Percentiles rank a stretch among this genome's conserved stretches.
Conservation (phyloP, 2,329 filamentous ascomycete species). For the Fusarium tanahbumbuense region DNA sequence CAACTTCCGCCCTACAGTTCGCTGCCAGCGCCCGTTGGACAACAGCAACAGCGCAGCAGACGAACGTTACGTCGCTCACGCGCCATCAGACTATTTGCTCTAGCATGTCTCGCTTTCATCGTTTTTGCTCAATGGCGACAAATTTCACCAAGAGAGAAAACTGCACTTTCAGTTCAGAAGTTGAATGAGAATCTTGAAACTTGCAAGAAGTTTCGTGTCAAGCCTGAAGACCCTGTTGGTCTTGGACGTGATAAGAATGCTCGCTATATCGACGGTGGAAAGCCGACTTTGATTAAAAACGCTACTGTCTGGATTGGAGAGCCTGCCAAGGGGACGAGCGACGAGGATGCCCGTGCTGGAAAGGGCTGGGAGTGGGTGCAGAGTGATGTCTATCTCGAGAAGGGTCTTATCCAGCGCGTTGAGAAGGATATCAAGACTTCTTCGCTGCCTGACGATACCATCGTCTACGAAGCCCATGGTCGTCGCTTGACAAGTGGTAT, state of each 20-base stretch:
- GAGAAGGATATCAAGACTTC: conserved; percentile 55
- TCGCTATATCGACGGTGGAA: conserved; percentile 68
- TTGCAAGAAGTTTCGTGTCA: conserved; percentile 66
- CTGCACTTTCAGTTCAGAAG: conserved; percentile 62
- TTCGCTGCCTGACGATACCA: conserved; percentile 59
- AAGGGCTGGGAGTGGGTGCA: conserved; percentile 70
- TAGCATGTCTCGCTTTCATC: conserved; percentile 63
- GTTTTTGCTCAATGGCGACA: conserved; percentile 63
- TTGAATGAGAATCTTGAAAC: conserved; percentile 65
- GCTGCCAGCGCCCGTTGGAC: conserved; percentile 39
- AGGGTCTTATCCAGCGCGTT: conserved; percentile 70
- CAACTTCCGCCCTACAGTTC: conserved; percentile 59
- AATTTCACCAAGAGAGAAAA: conserved; percentile 46
- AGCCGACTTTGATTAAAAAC: conserved; percentile 72
- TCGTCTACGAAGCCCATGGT: conserved; percentile 69
- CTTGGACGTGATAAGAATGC: conserved; percentile 69
- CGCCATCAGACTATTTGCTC: conserved; percentile 55
- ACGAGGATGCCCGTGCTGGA: conserved; percentile 66
- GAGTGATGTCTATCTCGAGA: conserved; percentile 70
- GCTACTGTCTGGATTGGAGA: conserved; percentile 76
- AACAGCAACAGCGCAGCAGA: conserved; percentile 38
- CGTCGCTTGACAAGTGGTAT: conserved; percentile 73
- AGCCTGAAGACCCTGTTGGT: conserved; percentile 67
- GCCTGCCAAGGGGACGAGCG: conserved; percentile 61
- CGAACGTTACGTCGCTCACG: conserved; percentile 57